Conservation (phyloP, 2,329 filamentous ascomycete species). For the Chaetomium sp. region DNA sequence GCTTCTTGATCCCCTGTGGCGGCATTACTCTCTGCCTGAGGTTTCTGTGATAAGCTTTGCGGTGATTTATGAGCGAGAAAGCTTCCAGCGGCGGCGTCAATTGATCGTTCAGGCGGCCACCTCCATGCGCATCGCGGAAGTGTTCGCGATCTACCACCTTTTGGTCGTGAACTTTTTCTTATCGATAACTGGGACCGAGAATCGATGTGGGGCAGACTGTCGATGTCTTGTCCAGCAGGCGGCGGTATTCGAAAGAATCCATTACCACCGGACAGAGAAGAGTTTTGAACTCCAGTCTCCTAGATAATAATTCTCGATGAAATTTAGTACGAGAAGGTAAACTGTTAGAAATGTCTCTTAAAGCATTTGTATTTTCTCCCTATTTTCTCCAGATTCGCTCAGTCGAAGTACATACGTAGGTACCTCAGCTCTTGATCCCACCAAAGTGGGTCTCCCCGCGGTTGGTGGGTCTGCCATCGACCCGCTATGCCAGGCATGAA, state of each 20-base stretch:
- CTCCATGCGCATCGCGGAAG: background rate
- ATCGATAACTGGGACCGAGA: too few relatives aligned
- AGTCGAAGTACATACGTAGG: background rate
- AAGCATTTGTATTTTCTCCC: background rate
- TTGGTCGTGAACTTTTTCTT: constrained; percentile 26
- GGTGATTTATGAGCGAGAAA: background rate
- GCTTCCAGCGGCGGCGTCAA: background rate
- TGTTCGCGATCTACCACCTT: background rate
- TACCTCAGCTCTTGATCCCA: background rate
- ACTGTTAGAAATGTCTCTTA: background rate
- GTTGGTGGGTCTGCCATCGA: background rate
- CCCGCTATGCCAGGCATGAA: background rate
- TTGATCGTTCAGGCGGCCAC: background rate
- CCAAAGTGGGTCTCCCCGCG: constrained; percentile 11
- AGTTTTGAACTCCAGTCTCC: background rate
- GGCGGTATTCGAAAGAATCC: background rate
- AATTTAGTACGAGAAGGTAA: background rate
- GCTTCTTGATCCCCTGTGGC: constrained; percentile 39
- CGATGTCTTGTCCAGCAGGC: background rate
- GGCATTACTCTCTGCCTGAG: constrained; percentile 34
- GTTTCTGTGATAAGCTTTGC: background rate
- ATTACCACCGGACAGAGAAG: background rate
- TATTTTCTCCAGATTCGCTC: background rate
- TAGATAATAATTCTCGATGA: background rate
- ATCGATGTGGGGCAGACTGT: constrained; percentile 3